These are phyloP conservation scores for Aquilaria agallochum DNA, from an alignment of 441 rosid species.

Conservation along the genomic window DNA sequence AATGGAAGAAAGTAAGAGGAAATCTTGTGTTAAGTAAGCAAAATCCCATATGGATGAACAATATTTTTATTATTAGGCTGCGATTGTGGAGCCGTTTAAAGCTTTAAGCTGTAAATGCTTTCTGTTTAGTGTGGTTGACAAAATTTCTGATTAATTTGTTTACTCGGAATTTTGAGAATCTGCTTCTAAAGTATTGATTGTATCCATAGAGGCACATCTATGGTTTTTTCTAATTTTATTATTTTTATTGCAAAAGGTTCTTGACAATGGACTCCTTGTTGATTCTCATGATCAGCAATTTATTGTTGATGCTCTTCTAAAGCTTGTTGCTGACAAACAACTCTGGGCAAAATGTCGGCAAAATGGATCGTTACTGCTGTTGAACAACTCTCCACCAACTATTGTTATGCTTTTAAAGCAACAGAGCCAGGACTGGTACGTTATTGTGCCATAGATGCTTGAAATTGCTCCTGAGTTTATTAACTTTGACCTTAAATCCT, in stretches of 20 bases:
- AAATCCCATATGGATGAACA: no score
- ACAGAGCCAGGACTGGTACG: conserved; percentile 50
- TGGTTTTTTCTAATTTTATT: not conserved
- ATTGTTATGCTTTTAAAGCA: conserved; percentile 21
- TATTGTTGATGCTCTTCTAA: conserved; percentile 59
- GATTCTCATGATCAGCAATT: conserved; percentile 80
- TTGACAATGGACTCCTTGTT: conserved; percentile 77
- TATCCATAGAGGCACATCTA: not conserved
- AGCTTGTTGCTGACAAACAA: conserved; percentile 40
- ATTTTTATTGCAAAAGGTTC: conserved; percentile 41
- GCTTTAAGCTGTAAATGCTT: no score
- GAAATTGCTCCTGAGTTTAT: not conserved
- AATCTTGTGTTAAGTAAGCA: no score
- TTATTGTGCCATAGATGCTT: not conserved
- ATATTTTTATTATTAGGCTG: no score
- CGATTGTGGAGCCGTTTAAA: no score
- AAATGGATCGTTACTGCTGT: conserved; percentile 52
- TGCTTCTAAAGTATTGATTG: no score
- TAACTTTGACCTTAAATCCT: not conserved
- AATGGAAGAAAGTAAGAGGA: no score
- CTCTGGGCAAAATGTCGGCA: conserved; percentile 90
- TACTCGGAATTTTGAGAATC: no score
- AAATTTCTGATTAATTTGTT: no score
- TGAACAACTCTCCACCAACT: conserved; percentile 69
- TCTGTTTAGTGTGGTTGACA: no score